phyloP scores from a whole-genome alignment of 805 yeast genomes.

The Kazachstania martiniae region DNA sequence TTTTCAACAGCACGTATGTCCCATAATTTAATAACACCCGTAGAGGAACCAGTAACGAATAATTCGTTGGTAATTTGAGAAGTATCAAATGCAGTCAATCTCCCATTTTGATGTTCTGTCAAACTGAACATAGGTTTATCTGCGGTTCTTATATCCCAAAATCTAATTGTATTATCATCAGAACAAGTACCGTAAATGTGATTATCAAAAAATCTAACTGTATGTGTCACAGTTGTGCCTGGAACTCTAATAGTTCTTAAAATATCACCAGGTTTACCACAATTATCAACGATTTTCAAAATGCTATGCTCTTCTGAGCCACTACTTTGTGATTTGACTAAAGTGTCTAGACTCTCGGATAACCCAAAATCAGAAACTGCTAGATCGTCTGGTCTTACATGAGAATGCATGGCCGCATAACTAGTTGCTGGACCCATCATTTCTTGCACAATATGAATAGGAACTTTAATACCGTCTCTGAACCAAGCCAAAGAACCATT shows the following conservation, averaged over 20 bases:
- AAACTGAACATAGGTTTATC: slow-evolving; percentile 18
- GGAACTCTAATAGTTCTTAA: slow-evolving; percentile 21
- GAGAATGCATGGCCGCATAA: slow-evolving; percentile 22
- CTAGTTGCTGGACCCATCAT: slow-evolving; percentile 25
- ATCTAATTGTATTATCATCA: slow-evolving; percentile 23
- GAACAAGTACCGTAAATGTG: slow-evolving; percentile 25
- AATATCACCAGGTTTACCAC: slow-evolving; percentile 23
- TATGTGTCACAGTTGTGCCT: slow-evolving; percentile 23
- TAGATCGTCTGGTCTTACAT: slow-evolving; percentile 11
- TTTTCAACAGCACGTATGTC: slow-evolving; percentile 24
- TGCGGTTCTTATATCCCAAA: slow-evolving; percentile 25
- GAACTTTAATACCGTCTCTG: slow-evolving; percentile 21
- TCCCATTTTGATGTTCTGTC: slow-evolving; percentile 21
- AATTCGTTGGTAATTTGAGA: slow-evolving; percentile 21
- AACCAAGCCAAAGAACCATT: slow-evolving; percentile 28
- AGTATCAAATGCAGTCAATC: slow-evolving; percentile 19
- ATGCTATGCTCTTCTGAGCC: slow-evolving; percentile 22
- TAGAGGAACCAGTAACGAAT: slow-evolving; percentile 24
- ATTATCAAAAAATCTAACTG: slow-evolving; percentile 24
- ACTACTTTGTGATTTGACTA: slow-evolving; percentile 23
- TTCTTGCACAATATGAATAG: slow-evolving; percentile 25
- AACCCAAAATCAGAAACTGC: slow-evolving; percentile 24
- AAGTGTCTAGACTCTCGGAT: slow-evolving; percentile 17
- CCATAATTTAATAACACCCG: slow-evolving; percentile 27
- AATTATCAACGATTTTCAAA: slow-evolving; percentile 23